Evolutionary conservation across 805 yeast species (phyloP), one percentile per base, ranked within the genome.

Genomic region (Candida dajiaensis): DNA sequence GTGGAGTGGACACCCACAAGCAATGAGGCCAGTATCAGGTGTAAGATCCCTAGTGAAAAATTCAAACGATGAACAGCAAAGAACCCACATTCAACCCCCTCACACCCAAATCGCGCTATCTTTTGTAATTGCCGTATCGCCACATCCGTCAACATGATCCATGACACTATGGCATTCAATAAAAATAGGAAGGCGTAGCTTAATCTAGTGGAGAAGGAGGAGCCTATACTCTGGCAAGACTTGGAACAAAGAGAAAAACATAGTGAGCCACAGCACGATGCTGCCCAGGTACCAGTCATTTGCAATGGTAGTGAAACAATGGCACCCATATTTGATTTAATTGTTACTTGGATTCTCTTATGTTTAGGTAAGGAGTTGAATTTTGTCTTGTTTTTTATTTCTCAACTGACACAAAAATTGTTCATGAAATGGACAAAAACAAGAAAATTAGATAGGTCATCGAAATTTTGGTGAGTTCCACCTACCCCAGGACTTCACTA

Each of bases 61-160:
- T 89, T 89, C 57, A 94, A 72, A 46, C 98, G 71, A 63, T 94
- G 95, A n/a, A 94, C 97, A 5, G 95, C 90, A 15, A 89, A 87
- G 65, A 92, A 94, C 41, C 97, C 95, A 64, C 96, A 89, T 56
- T 86, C 86, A 20, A 80, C 78, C 13, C 94, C 95, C 39, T 82
- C 80, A 67, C 99, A 92, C 38, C 78, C 81, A 51, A 74, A 74
- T 56, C 82, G 83, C 0, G 88, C 74, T 8, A 89, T 71, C 48
- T 75, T 76, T 50, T 85, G 94, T 9, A 94, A 80, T 67, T 85
- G 78, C 48, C 79, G 73, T 18, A 84, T 75, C 5, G 92, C 81
- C 65, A 85, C 84, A 50, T 89, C 89, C 16, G 95, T 81, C 46
- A 94, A 76, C 68, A 86, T 87, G n/a, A 89, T 68, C 99, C 99